Evolutionary conservation across 2,329 filamentous ascomycete species (phyloP).

Genomic region (Daldinia eschscholtzii): DNA sequence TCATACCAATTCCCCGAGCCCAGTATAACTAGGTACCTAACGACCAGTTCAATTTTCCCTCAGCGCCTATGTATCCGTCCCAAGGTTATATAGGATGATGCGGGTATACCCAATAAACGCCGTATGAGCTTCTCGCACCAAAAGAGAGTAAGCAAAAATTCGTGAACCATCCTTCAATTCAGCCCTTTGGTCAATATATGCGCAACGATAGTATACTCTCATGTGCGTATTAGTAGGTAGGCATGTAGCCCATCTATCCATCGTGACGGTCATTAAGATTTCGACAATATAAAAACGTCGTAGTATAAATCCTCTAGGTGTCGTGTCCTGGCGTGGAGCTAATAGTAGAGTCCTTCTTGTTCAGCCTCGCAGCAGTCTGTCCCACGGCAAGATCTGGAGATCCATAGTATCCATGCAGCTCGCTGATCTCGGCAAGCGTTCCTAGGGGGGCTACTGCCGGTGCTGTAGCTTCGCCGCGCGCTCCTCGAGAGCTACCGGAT

Average conservation of each 20-base stretch:
- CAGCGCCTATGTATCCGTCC: neutral
- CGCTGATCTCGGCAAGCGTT: conserved; percentile 57
- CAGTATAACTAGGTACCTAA: neutral
- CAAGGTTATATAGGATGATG: neutral
- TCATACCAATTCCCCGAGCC: conserved; percentile 17
- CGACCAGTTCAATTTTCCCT: conserved; percentile 1
- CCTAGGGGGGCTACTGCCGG: conserved; percentile 48
- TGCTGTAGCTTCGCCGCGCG: conserved; percentile 35
- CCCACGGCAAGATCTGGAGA: conserved; percentile 56
- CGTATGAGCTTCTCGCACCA: conserved; percentile 12
- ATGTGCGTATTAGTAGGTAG: neutral
- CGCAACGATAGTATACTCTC: neutral
- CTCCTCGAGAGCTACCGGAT: conserved; percentile 28
- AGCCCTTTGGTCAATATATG: neutral
- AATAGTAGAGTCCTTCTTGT: conserved; percentile 25
- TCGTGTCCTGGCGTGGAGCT: conserved; percentile 21
- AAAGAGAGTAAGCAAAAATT: neutral
- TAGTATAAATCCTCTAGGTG: neutral
- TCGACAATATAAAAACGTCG: neutral
- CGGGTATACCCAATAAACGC: conserved; percentile 31
- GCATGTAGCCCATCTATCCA: neutral
- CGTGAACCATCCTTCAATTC: neutral
- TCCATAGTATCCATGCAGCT: conserved; percentile 64
- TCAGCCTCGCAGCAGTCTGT: conserved; percentile 54
- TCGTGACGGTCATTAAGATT: neutral